Conservation (phyloP, 176 grass and related monocot species). For the Olyra latifolia region DNA sequence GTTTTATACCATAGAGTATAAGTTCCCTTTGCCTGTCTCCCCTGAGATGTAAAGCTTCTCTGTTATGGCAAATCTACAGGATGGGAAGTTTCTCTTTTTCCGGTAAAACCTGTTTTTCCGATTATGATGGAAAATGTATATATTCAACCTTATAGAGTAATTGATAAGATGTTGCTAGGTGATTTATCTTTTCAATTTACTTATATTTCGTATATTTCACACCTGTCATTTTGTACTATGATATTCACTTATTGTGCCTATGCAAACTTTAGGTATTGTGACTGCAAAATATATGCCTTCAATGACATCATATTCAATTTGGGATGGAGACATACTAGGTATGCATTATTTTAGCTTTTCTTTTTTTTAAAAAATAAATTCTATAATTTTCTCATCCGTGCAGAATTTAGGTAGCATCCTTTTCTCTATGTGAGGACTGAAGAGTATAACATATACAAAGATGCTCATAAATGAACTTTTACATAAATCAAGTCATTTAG, state of each 20-base stretch:
- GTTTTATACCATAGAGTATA: not conserved
- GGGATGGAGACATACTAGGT: conserved; percentile 70
- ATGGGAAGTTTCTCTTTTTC: not conserved
- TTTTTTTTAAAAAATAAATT: not conserved
- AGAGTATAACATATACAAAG: not conserved
- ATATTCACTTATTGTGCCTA: conserved; percentile 8
- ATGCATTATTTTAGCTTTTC: conserved; percentile 20
- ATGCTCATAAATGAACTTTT: conserved; percentile 1
- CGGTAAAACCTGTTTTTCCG: not conserved
- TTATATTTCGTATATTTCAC: conserved; percentile 1
- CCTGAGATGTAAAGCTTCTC: not conserved
- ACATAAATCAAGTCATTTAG: not conserved
- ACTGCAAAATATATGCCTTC: conserved; percentile 79
- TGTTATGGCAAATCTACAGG: not conserved
- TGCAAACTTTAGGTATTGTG: conserved; percentile 63
- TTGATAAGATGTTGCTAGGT: not conserved
- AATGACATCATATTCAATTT: conserved; percentile 61
- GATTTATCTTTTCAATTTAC: no score
- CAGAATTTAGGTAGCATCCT: conserved; percentile 5
- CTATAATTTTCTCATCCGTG: not conserved
- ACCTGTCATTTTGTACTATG: not conserved
- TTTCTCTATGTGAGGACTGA: not conserved
- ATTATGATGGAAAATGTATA: not conserved
- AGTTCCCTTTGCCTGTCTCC: not conserved
- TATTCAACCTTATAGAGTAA: not conserved